A percentile compares a stretch with the other conserved stretches of the same genome.
Conservation (phyloP, 441 rosid species). For the Adansonia madagascariensis region DNA sequence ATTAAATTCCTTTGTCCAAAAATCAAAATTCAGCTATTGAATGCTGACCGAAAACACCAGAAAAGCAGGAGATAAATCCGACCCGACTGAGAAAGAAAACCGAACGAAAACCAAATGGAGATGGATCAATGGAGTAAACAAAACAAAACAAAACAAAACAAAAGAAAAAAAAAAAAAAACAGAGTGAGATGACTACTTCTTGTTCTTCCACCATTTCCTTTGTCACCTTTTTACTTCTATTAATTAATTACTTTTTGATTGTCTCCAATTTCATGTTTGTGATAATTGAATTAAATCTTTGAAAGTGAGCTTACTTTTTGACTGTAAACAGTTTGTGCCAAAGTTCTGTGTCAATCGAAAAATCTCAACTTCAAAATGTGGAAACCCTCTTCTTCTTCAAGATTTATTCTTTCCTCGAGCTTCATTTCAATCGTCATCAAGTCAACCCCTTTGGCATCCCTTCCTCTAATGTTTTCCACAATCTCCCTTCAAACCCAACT, state of each 20-base stretch:
- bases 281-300: background rate
- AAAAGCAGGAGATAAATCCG: background rate
- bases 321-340: background rate
- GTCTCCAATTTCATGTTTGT: background rate
- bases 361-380: conserved; percentile 46
- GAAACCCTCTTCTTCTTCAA: conserved; percentile 45
- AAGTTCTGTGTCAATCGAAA: background rate
- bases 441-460: conserved; percentile 27
- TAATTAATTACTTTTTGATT: background rate
- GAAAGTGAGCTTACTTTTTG: background rate
- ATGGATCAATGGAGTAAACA: too few relatives aligned
- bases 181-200: too few relatives aligned
- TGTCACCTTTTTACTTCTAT: background rate
- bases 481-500: conserved; percentile 37
- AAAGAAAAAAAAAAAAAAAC: background rate
- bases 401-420: conserved; percentile 50
- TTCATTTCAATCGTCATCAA: conserved; percentile 36
- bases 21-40: background rate
- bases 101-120: background rate
- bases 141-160: background rate
- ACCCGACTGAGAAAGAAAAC: background rate
- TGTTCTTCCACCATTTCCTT: background rate
- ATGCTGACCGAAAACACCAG: background rate
- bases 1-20: too few relatives aligned
- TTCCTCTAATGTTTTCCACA: conserved; percentile 28